Percentiles rank a stretch among this genome's conserved stretches.
Conservation (phyloP, 768 basidiomycete genomes). For the Tricholoma furcatifolium region DNA sequence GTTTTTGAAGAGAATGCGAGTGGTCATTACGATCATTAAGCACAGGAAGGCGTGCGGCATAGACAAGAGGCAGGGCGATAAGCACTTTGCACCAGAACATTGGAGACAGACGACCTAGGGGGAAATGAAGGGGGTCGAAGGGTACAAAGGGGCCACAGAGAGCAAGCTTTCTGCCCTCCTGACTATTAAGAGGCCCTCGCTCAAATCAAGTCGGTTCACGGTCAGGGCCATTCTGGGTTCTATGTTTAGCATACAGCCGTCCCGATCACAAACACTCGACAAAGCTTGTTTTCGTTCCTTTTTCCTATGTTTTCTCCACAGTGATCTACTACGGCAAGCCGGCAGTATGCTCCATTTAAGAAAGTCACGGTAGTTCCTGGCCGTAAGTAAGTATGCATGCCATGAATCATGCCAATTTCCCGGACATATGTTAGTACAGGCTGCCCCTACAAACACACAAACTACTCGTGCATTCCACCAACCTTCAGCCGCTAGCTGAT, state of each 20-base stretch:
- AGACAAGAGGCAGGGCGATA: conserved; percentile 22
- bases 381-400: too few relatives aligned
- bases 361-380: too few relatives aligned
- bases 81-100: conserved; percentile 22
- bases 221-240: neutral
- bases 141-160: neutral
- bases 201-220: neutral
- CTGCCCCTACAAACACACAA: too few relatives aligned
- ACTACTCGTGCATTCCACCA: too few relatives aligned
- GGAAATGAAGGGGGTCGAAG: neutral
- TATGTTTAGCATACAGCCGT: neutral
- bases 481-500: neutral
- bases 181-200: neutral
- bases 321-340: too few relatives aligned
- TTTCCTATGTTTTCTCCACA: too few relatives aligned
- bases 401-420: too few relatives aligned
- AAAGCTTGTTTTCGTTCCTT: too few relatives aligned
- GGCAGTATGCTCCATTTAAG: too few relatives aligned
- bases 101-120: conserved; percentile 11
- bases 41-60: conserved; percentile 22
- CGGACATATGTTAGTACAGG: too few relatives aligned
- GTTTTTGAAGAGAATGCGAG: conserved; percentile 22
- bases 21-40: conserved; percentile 28
- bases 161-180: neutral
- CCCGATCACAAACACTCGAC: too few relatives aligned